phyloP scores from a whole-genome alignment of 169 alveolate species.

The Cryptosporidium felis region DNA sequence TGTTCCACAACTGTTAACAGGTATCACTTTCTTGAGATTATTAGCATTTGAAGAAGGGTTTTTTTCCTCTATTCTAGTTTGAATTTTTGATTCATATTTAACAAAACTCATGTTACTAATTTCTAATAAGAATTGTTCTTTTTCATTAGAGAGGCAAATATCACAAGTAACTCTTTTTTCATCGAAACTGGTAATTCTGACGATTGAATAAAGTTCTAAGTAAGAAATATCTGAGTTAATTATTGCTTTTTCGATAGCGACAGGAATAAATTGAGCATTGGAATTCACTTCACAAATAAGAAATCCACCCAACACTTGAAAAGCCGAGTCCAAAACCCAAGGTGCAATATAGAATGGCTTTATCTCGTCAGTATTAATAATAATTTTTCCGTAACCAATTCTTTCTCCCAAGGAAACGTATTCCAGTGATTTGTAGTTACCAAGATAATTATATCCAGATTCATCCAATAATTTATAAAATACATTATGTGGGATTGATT shows the following conservation, averaged over 20 bases:
- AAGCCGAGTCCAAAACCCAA: slow-evolving; percentile 66
- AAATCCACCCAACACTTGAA: slow-evolving; percentile 62
- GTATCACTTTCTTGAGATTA: background rate
- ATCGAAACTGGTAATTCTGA: slow-evolving; percentile 14
- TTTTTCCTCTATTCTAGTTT: background rate
- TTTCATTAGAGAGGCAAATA: slow-evolving; percentile 23
- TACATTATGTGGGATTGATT: background rate
- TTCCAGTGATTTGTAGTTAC: slow-evolving; percentile 29
- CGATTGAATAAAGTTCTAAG: slow-evolving; percentile 23
- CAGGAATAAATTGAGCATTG: slow-evolving; percentile 16
- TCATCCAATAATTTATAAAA: slow-evolving; percentile 22
- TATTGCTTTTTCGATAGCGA: background rate
- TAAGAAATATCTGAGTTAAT: background rate
- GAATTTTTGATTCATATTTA: background rate
- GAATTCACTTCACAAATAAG: background rate
- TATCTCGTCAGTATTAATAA: background rate
- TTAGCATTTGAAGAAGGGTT: background rate
- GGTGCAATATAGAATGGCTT: slow-evolving; percentile 44
- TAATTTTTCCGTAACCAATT: slow-evolving; percentile 29
- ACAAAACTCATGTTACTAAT: slow-evolving; percentile 2
- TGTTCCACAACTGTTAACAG: background rate
- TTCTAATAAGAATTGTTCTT: background rate
- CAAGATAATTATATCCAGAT: slow-evolving; percentile 32
- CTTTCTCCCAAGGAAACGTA: slow-evolving; percentile 31
- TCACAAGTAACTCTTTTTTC: slow-evolving; percentile 13